Evolutionary conservation across 306 rosid species (phyloP).

Genomic region (Prunus mira): DNA sequence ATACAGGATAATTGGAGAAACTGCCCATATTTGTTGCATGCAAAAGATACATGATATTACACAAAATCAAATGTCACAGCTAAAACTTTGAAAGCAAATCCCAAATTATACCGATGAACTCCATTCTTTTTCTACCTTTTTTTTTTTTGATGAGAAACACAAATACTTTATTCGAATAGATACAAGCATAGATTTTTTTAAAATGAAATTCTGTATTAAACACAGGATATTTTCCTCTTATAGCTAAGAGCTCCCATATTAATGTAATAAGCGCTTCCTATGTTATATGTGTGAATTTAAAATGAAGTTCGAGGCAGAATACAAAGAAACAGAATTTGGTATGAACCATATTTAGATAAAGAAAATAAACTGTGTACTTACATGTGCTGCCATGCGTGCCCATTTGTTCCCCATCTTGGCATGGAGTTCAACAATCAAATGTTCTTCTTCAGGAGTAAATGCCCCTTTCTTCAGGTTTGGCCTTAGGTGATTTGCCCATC

Average conservation of each 20-base stretch:
- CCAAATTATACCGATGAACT: not conserved
- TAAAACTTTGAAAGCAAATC: not conserved
- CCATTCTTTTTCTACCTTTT: too few species aligned
- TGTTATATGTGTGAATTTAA: not conserved
- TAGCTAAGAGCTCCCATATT: not conserved
- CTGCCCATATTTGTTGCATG: not conserved
- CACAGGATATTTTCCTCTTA: not conserved
- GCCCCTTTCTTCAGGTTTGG: constrained; percentile 96
- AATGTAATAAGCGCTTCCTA: too few species aligned
- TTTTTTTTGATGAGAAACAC: too few species aligned
- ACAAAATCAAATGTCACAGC: not conserved
- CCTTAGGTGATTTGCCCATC: constrained; percentile 99
- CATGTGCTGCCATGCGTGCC: constrained; percentile 95
- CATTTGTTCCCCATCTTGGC: constrained; percentile 94
- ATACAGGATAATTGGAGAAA: not conserved
- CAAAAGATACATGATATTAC: not conserved
- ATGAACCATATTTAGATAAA: constrained; percentile 8
- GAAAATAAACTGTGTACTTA: constrained; percentile 43
- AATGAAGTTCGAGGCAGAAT: not conserved
- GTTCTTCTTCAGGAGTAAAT: constrained; percentile 78
- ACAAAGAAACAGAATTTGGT: not conserved
- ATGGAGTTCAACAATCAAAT: constrained; percentile 76
- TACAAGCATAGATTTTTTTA: not conserved
- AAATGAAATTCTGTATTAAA: not conserved
- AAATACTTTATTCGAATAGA: not conserved